Evolutionary conservation across 2,329 filamentous ascomycete species (phyloP).

Genomic region (Aureobasidium mangrovei): DNA sequence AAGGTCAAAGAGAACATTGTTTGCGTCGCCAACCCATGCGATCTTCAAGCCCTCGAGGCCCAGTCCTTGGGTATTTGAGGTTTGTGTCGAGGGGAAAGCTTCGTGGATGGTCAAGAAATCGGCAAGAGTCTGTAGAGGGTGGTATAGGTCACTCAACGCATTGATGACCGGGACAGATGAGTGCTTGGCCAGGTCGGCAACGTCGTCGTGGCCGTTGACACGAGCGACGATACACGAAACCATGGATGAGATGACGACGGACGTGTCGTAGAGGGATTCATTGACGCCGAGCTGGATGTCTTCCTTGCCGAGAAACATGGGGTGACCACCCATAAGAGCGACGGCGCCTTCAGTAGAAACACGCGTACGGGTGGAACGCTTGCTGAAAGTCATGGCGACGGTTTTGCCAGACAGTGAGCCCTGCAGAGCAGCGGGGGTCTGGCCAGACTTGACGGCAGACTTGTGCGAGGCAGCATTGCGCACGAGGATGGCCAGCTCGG

Average conservation of each 20-base stretch:
- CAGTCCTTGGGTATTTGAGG: constrained; percentile 40
- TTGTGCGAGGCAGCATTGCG: constrained; percentile 75
- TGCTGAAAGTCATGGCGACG: constrained; percentile 94
- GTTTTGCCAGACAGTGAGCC: constrained; percentile 64
- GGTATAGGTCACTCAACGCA: constrained; percentile 74
- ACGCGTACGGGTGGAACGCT: constrained; percentile 85
- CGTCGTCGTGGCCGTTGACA: constrained; percentile 44
- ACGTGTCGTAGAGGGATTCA: constrained; percentile 88
- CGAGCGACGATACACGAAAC: constrained; percentile 41
- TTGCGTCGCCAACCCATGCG: constrained; percentile 93
- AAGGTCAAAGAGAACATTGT: constrained; percentile 93
- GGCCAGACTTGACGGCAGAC: constrained; percentile 60
- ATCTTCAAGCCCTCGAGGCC: constrained; percentile 78
- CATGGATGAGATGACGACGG: constrained; percentile 79
- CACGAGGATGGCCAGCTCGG: constrained; percentile 73
- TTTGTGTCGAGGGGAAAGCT: constrained; percentile 45
- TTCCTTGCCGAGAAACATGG: constrained; percentile 93
- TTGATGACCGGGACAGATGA: constrained; percentile 43
- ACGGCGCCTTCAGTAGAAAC: constrained; percentile 90
- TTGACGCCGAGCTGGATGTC: constrained; percentile 97
- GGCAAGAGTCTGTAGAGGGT: constrained; percentile 88
- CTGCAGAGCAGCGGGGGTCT: constrained; percentile 49
- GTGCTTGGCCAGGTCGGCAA: constrained; percentile 40
- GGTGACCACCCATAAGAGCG: constrained; percentile 77
- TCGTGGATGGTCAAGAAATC: constrained; percentile 90